phyloP scores from a whole-genome alignment of 2,329 filamentous ascomycete genomes.

The Didymella sp. region DNA sequence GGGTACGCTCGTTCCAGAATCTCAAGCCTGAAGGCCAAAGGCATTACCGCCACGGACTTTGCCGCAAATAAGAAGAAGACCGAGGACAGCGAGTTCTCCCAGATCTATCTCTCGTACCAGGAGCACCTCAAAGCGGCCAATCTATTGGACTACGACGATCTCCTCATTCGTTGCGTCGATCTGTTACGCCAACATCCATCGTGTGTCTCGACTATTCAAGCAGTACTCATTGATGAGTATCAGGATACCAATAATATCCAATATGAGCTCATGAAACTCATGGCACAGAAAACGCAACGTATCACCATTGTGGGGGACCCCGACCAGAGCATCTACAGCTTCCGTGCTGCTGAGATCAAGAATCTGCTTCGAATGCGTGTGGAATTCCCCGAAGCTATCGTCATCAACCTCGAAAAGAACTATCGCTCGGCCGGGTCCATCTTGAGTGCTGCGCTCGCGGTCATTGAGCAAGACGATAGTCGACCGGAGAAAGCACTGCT shows the following conservation, averaged over 20 bases:
- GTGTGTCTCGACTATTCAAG: conserved; percentile 88
- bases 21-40: conserved; percentile 66
- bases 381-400: conserved; percentile 78
- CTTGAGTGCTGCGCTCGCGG: conserved; percentile 75
- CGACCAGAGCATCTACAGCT: conserved; percentile 97
- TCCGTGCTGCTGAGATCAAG: conserved; percentile 88
- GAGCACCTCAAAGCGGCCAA: conserved; percentile 76
- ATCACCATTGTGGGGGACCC: conserved; percentile 97
- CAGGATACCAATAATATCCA: conserved; percentile 97
- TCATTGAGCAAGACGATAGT: conserved; percentile 88
- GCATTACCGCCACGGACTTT: conserved; percentile 56
- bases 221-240: conserved; percentile 95
- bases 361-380: conserved; percentile 81
- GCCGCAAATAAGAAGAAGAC: conserved; percentile 52
- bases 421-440: conserved; percentile 92
- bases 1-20: conserved; percentile 77
- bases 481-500: conserved; percentile 81
- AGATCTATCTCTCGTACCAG: conserved; percentile 78
- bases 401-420: conserved; percentile 89
- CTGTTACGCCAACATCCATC: conserved; percentile 74
- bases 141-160: conserved; percentile 91
- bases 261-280: conserved; percentile 89
- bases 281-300: conserved; percentile 74
- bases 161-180: conserved; percentile 82
- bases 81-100: conserved; percentile 70